These are phyloP conservation scores for Toxicodendron radicans DNA, from an alignment of 345 rosid genomes.

Conservation along the genomic window DNA sequence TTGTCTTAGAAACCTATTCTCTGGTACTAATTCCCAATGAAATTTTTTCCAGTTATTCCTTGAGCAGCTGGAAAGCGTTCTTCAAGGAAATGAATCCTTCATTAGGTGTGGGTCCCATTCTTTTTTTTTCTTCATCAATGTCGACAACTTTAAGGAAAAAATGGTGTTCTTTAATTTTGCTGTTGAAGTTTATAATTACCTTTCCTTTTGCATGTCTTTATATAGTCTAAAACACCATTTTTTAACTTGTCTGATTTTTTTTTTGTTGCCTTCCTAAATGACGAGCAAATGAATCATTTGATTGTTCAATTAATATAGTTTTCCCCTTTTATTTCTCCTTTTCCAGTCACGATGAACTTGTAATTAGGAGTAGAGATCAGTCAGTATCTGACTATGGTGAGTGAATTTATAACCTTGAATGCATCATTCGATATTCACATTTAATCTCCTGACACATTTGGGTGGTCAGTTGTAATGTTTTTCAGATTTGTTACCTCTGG, in stretches of 20 bases:
- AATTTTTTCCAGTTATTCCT: constrained; percentile 70
- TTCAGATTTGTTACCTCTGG: constrained; percentile 99
- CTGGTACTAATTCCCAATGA: constrained; percentile 8
- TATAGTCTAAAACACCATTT: background rate
- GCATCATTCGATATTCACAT: constrained; percentile 10
- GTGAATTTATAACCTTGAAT: constrained; percentile 27
- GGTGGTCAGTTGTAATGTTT: constrained; percentile 94
- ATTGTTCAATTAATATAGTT: constrained; percentile 19
- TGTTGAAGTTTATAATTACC: constrained; percentile 2
- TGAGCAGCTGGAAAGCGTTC: constrained; percentile 85
- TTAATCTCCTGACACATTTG: constrained; percentile 41
- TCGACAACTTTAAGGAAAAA: background rate
- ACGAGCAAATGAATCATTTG: constrained; percentile 15
- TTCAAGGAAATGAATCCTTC: constrained; percentile 76
- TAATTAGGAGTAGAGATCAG: constrained; percentile 82
- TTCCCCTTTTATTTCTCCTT: constrained; percentile 18
- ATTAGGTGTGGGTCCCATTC: constrained; percentile 51
- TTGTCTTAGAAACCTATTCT: constrained; percentile 2
- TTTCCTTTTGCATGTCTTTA: background rate
- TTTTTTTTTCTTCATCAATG: background rate
- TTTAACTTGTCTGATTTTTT: background rate
- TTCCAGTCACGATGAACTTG: constrained; percentile 77
- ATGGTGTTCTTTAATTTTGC: background rate
- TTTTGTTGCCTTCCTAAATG: background rate
- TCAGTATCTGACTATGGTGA: constrained; percentile 90